Conservation (phyloP, 148 eudicot species). For the Cornus controversa region DNA sequence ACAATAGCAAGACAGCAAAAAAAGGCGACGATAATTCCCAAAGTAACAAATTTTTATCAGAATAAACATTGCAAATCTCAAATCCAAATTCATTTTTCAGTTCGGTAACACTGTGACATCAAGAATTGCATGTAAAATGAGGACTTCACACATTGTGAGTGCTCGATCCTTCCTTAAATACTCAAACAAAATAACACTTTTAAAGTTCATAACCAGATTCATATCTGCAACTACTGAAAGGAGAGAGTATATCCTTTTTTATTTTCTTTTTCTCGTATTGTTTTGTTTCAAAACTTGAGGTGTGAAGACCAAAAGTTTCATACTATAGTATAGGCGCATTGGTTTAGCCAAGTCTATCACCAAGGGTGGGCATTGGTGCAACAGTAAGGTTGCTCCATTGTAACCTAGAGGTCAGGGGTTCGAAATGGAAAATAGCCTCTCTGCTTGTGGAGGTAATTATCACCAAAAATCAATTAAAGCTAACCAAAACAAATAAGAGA, state of each 20-base stretch:
- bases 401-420: no score
- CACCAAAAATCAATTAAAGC: no score
- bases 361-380: no score
- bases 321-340: no score
- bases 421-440: no score
- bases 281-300: no score
- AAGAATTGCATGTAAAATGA: not conserved
- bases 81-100: not conserved
- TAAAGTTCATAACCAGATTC: not conserved
- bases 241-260: not conserved
- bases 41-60: not conserved
- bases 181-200: not conserved
- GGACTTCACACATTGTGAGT: not conserved
- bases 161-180: not conserved
- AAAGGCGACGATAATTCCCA: not conserved
- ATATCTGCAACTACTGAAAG: not conserved
- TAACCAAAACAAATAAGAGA: no score
- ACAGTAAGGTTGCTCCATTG: no score
- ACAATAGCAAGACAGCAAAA: constrained; percentile 9
- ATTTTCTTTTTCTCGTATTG: not conserved
- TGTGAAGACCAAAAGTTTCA: no score
- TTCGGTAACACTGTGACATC: not conserved
- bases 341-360: no score
- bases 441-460: no score
- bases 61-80: not conserved